Evolutionary conservation across 345 rosid genomes (phyloP).

Genomic region (Nephelium lappaceum): DNA sequence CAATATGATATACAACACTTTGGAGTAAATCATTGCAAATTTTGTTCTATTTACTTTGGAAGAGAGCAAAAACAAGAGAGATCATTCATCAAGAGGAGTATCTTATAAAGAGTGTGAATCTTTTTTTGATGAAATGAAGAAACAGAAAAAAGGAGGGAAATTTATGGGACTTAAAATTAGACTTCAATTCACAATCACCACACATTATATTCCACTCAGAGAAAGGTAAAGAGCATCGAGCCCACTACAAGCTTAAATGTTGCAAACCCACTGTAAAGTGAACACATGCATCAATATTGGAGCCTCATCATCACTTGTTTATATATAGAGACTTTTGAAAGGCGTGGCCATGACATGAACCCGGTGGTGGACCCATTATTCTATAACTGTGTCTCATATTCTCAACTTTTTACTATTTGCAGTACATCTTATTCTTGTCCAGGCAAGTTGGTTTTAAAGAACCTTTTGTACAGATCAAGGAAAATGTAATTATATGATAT

Average conservation of each 20-base stretch:
- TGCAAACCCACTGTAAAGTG: constrained; percentile 2
- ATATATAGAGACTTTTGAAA: not conserved
- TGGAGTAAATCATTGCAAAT: not conserved
- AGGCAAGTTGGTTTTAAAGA: not conserved
- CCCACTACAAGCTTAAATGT: not conserved
- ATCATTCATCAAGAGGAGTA: not conserved
- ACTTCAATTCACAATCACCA: not conserved
- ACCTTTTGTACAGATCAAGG: not conserved
- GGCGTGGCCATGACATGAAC: not conserved
- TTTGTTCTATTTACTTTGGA: not conserved
- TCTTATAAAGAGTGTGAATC: not conserved
- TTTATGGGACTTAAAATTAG: not conserved
- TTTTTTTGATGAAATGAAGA: not conserved
- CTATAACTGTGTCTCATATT: not conserved
- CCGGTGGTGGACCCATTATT: not conserved
- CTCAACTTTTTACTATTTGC: not conserved
- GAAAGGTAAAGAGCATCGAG: constrained; percentile 1
- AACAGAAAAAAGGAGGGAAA: not conserved
- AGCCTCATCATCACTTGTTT: not conserved
- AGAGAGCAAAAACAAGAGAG: not conserved
- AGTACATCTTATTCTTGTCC: constrained; percentile 1
- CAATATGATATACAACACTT: not conserved
- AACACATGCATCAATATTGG: not conserved
- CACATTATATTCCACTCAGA: not conserved
- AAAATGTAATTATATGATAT: not conserved